Base-by-base conservation (phyloP, 176 grass and related monocot species). In the Phragmites australis region DNA sequence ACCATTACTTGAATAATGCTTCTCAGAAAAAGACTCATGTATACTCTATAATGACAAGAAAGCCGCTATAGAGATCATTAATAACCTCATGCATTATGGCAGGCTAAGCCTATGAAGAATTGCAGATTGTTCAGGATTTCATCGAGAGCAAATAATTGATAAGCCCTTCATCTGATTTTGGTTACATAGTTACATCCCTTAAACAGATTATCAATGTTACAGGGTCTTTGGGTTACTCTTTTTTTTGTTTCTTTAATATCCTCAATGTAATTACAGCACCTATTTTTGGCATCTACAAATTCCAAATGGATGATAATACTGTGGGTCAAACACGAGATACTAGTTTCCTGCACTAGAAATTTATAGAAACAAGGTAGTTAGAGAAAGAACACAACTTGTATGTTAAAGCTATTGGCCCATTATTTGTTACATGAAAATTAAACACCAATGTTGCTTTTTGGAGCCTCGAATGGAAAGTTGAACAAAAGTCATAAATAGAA, bases 401-500 rank as follows among this genome's bases (percentile, higher is more conserved):
- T 65, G 12, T 29, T 54, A 77, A 82, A 82, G 16, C 56, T 65
- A 46, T 44, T 15, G 12, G 21, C 31, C 6, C 29, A 65, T 50
- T 39, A 31, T 25, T 55, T 9, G 40, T n/a, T 70, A 53, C 25
- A 77, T 54, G 39, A 41, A 65, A 68, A 77, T 29, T 77, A 68
- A 78, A 37, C 27, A 48, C 21, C 19, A 65, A 77, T 2, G 5
- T 26, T 58, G 17, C 31, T 21, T 44, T 66, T 9, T 30, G n/a
- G 21, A 81, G 47, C 3, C 32, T 62, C 37, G 10, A 37, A 66
- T 34, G n/a, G 30, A 70, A 81, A 58, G 13, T 23, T 37, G 6
- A 77, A 78, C 64, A 51, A 41, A n/a, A 65, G 47, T 9, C 0
- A 59, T 63, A 31, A 56, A 88, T 50, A 92, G 63, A 92, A 92